Evolutionary conservation across 2,329 filamentous ascomycete species (phyloP).

Genomic region (Cordyceps pruinosa): DNA sequence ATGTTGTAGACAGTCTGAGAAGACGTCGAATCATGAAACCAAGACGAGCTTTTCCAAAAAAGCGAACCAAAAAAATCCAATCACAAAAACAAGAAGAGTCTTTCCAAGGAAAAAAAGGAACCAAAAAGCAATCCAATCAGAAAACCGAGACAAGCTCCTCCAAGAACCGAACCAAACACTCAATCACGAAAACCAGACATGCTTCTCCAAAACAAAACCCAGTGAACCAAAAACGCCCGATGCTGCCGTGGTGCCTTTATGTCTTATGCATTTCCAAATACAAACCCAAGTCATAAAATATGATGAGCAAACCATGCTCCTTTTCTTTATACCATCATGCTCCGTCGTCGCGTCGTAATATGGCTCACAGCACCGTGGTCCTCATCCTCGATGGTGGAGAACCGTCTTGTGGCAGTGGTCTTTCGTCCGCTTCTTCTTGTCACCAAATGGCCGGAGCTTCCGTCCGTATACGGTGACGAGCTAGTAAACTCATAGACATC

Average conservation of each 20-base stretch:
- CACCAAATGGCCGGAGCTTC: slow-evolving; percentile 16
- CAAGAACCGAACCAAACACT: too few relatives aligned
- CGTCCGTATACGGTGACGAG: slow-evolving; percentile 33
- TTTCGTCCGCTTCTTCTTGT: slow-evolving; percentile 25
- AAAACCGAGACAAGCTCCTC: too few relatives aligned
- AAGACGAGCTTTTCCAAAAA: slow-evolving; percentile 5
- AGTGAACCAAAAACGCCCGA: slow-evolving; percentile 1
- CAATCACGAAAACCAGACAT: background rate
- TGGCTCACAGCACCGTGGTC: slow-evolving; percentile 19
- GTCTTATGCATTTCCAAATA: slow-evolving; percentile 10
- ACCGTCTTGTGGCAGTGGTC: slow-evolving; percentile 29
- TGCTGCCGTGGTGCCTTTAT: background rate
- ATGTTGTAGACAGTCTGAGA: background rate
- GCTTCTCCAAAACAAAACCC: background rate
- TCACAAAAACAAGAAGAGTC: slow-evolving; percentile 10
- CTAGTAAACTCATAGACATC: slow-evolving; percentile 52
- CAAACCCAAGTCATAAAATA: background rate
- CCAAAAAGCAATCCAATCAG: too few relatives aligned
- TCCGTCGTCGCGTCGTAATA: slow-evolving; percentile 41
- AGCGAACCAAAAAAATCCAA: too few relatives aligned
- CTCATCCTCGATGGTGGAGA: slow-evolving; percentile 33
- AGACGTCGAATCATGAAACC: background rate
- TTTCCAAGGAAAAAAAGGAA: slow-evolving; percentile 7
- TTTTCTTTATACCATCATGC: slow-evolving; percentile 49
- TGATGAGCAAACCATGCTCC: background rate